A percentile compares a stretch with the other conserved stretches of the same genome.
Evolutionary conservation across 768 basidiomycete genomes (phyloP).

Genomic region (Mycena venus): DNA sequence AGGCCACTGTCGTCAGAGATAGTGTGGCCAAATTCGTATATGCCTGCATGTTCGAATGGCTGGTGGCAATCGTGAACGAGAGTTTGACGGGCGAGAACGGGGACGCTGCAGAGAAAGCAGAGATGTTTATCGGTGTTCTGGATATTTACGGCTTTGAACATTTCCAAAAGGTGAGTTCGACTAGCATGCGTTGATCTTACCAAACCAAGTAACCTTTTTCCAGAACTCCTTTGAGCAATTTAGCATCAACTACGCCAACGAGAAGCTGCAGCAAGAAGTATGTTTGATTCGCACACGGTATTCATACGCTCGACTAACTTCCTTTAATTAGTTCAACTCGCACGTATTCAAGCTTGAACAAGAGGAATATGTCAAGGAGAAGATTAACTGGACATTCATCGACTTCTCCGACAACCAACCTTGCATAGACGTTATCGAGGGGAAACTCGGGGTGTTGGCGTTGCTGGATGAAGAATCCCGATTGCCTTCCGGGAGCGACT

Average conservation of each 20-base stretch:
- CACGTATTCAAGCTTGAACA: constrained; percentile 99
- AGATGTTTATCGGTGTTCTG: constrained; percentile 99
- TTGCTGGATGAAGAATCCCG: constrained; percentile 98
- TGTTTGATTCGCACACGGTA: constrained; percentile 26
- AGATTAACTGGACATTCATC: constrained; percentile 99
- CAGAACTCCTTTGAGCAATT: constrained; percentile 97
- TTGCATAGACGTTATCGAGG: constrained; percentile 98
- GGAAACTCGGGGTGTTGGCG: constrained; percentile 94
- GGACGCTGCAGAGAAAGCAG: constrained; percentile 88
- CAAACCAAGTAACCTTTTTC: constrained; percentile 4
- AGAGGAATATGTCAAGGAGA: constrained; percentile 98
- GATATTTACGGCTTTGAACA: constrained; percentile 99
- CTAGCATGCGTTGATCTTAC: neutral
- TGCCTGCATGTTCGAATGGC: constrained; percentile 98
- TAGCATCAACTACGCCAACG: constrained; percentile 99
- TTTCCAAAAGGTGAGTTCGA: constrained; percentile 83
- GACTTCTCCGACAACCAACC: constrained; percentile 99
- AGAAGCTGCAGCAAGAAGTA: constrained; percentile 97
- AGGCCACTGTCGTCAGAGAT: constrained; percentile 95
- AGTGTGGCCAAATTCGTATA: constrained; percentile 99
- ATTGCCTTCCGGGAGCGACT: constrained; percentile 91
- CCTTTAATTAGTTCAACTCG: constrained; percentile 85
- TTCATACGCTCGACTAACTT: constrained; percentile 22
- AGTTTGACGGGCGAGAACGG: constrained; percentile 96
- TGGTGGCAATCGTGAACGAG: constrained; percentile 97